Evolutionary conservation across 1,284 basidiomycete genomes (phyloP).

Genomic region (Rhodofomes roseus): DNA sequence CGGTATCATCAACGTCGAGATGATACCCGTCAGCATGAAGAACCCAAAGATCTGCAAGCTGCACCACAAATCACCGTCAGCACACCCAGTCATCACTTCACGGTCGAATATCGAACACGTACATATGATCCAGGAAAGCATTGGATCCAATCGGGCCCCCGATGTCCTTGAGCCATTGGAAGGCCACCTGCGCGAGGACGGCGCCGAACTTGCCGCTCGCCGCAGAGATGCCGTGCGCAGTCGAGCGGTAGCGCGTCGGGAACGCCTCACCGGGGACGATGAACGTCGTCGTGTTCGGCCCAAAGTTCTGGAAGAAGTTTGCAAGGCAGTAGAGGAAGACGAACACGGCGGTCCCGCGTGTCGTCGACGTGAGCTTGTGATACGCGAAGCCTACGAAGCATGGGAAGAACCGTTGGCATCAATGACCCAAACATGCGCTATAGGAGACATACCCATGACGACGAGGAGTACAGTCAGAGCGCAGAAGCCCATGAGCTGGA

Average conservation of each 20-base stretch:
- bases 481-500: slow-evolving; percentile 77
- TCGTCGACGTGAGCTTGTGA: slow-evolving; percentile 44
- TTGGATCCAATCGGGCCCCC: slow-evolving; percentile 33
- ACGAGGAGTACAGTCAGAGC: slow-evolving; percentile 65
- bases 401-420: not conserved
- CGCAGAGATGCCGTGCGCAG: slow-evolving; percentile 70
- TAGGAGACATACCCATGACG: slow-evolving; percentile 44
- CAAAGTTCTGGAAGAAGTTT: slow-evolving; percentile 55
- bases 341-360: slow-evolving; percentile 40
- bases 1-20: slow-evolving; percentile 72
- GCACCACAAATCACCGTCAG: not conserved
- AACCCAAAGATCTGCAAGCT: slow-evolving; percentile 70
- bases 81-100: not conserved
- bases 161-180: slow-evolving; percentile 43
- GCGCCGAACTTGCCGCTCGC: slow-evolving; percentile 69
- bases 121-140: slow-evolving; percentile 34
- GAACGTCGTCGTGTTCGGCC: slow-evolving; percentile 75
- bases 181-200: slow-evolving; percentile 63
- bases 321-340: slow-evolving; percentile 62
- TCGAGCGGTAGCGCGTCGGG: slow-evolving; percentile 72
- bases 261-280: slow-evolving; percentile 71
- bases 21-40: slow-evolving; percentile 80
- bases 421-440: not conserved
- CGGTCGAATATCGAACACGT: not conserved
- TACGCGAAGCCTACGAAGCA: slow-evolving; percentile 48